phyloP scores from a whole-genome alignment of 225 moss, liverwort and hornwort genomes.

The Pleurozium schreberi region DNA sequence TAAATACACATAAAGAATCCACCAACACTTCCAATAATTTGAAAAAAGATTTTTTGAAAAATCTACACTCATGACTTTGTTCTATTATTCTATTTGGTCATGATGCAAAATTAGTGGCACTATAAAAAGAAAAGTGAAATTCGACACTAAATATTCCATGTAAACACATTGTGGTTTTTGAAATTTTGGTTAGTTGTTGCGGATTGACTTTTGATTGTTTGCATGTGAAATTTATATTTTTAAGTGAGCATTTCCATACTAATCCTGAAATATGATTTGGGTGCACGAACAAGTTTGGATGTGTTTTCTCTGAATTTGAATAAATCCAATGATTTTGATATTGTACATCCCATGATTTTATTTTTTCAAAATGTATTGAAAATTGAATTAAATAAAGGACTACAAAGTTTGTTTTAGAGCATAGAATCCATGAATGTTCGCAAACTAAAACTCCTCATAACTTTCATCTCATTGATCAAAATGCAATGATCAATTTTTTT shows the following conservation, averaged over 20 bases:
- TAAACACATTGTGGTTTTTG: not conserved
- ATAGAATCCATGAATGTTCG: too few species aligned
- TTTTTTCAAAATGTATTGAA: too few species aligned
- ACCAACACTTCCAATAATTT: not conserved
- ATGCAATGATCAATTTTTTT: too few species aligned
- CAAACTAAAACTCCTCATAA: too few species aligned
- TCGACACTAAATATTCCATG: not conserved
- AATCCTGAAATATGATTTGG: accelerated
- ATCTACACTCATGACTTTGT: accelerated
- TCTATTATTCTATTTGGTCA: not conserved
- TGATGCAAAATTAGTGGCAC: not conserved
- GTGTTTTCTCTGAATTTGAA: too few species aligned
- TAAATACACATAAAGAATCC: not conserved
- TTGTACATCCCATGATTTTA: too few species aligned
- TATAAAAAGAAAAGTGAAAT: not conserved
- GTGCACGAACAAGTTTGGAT: accelerated
- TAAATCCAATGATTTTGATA: too few species aligned
- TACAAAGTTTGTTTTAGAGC: too few species aligned
- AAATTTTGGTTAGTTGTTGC: accelerated
- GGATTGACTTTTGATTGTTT: not conserved
- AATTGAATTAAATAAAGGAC: too few species aligned
- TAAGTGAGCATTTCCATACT: not conserved
- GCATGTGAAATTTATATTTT: not conserved
- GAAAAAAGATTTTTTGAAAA: not conserved
- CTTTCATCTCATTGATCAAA: too few species aligned